These are phyloP conservation scores for Incumbomyces delicatus DNA, from an alignment of 2,329 filamentous ascomycete genomes.

Conservation along the genomic window DNA sequence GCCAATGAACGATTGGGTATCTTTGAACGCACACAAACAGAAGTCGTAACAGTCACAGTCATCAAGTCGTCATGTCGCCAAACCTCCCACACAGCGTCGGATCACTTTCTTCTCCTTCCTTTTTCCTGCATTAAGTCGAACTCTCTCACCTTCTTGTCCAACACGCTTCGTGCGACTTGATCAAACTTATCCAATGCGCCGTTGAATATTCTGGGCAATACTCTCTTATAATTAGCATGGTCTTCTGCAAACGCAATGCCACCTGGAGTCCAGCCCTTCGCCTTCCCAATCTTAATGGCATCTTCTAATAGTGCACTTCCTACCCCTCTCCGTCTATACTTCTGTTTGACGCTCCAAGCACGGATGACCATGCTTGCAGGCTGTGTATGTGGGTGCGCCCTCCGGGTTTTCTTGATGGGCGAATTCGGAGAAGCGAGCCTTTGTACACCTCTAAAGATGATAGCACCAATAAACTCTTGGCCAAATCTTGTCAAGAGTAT, in stretches of 20 bases:
- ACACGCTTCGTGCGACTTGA: conserved; percentile 38
- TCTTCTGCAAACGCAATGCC: conserved; percentile 63
- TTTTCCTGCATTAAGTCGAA: background rate
- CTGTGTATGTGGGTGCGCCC: conserved; percentile 7
- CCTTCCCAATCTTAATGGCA: conserved; percentile 57
- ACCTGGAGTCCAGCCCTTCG: conserved; percentile 57
- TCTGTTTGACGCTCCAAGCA: conserved; percentile 68
- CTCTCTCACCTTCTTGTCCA: conserved; percentile 24
- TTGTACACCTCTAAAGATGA: conserved; percentile 44
- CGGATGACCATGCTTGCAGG: conserved; percentile 45
- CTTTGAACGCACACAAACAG: background rate
- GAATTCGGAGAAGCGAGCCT: background rate
- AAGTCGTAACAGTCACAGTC: conserved; percentile 1
- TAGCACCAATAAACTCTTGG: conserved; percentile 57
- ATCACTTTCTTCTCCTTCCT: conserved; percentile 1
- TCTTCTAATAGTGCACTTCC: conserved; percentile 64
- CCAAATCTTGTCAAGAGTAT: conserved; percentile 60
- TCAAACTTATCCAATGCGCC: conserved; percentile 50
- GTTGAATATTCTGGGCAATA: conserved; percentile 55
- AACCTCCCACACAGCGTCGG: no score
- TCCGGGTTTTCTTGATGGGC: conserved; percentile 11
- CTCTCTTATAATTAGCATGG: conserved; percentile 62
- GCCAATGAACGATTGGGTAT: conserved; percentile 3
- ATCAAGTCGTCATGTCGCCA: no score
- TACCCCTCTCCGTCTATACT: conserved; percentile 61